Base-by-base conservation (phyloP, 805 yeast species). In the Hanseniaspora guilliermondii region DNA sequence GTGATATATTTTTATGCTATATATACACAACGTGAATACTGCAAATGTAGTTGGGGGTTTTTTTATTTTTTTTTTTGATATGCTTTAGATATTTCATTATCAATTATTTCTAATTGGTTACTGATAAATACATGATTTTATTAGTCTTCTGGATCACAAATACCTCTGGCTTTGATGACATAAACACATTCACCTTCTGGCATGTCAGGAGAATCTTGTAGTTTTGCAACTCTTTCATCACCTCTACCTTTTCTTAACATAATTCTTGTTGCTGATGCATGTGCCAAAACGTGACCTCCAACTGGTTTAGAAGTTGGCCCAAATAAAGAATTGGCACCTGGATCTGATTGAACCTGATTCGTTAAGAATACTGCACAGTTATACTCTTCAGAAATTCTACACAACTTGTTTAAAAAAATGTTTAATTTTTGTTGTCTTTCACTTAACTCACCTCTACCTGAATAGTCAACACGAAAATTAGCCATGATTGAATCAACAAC, bases 291-390 rank as follows among this genome's bases (percentile, higher is more conserved):
- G 65, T 93, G 91, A 61, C 98, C 98, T 58, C 98, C 98, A 60
- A 93, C 91, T 17, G 98, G 98, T 68, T 93, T 93, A 14, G 97
- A 97, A 68, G 93, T 98, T 1, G 96, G 95, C 61, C 88, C 88
- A 67, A 81, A 89, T 68, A 74, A 73, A 42, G 80, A 80, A 25
- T 33, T 49, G 7, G 50, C 25, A 64, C 94, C 94, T 64, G 93
- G 98, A 19, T 93, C 98, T 68, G 91, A 97, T 4, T 97, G 96
- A 6, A 93, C 98, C 69, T 93, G 98, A 70, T 93, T 93, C 1
- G 94, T 85, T 44, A 93, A 87, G 6, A 93, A 88, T 11, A 91
- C 96, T 0, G 97, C 98, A 56, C 93, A 87, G 44, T 98, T 98
- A 69, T 86, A 93, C 71, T 91, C 97, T 68, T 93, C 98, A 0